Evolutionary conservation across 23 red algal species (phyloP).

Genomic region (Cyanidiococcus yangmingshanensis): DNA sequence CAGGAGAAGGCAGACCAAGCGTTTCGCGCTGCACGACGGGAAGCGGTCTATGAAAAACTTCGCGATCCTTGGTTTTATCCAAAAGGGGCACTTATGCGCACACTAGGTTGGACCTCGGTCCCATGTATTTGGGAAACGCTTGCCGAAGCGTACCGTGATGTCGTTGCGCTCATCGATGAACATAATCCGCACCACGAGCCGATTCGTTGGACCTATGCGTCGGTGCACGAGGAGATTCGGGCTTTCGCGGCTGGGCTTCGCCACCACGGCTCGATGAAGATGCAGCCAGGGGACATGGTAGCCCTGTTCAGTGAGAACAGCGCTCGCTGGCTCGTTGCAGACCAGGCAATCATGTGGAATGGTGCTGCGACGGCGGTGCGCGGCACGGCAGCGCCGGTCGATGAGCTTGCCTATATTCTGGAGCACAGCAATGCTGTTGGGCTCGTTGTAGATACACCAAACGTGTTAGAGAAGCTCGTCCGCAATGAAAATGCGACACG

Average conservation of each 20-base stretch:
- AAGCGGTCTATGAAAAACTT: background rate
- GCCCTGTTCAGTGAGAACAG: constrained; percentile 87
- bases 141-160: background rate
- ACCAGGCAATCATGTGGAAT: constrained; percentile 57
- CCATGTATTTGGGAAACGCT: constrained; percentile 2
- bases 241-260: constrained; percentile 40
- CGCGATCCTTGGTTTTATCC: constrained; percentile 1
- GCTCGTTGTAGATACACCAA: constrained; percentile 49
- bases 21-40: background rate
- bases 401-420: constrained; percentile 69
- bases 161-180: constrained; percentile 53
- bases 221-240: constrained; percentile 29
- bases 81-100: constrained; percentile 5
- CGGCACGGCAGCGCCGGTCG: constrained; percentile 59
- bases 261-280: constrained; percentile 6
- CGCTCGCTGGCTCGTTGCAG: constrained; percentile 56
- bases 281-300: constrained; percentile 38
- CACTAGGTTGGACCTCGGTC: background rate
- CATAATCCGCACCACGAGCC: constrained; percentile 23
- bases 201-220: constrained; percentile 33
- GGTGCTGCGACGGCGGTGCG: constrained; percentile 84
- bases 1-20: too few species aligned
- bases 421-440: constrained; percentile 49
- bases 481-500: background rate
- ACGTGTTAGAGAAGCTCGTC: constrained; percentile 34